Evolutionary conservation across 2,329 filamentous ascomycete genomes (phyloP), one percentile per base, ranked within the genome.

Genomic region (Hysterium pulicare): DNA sequence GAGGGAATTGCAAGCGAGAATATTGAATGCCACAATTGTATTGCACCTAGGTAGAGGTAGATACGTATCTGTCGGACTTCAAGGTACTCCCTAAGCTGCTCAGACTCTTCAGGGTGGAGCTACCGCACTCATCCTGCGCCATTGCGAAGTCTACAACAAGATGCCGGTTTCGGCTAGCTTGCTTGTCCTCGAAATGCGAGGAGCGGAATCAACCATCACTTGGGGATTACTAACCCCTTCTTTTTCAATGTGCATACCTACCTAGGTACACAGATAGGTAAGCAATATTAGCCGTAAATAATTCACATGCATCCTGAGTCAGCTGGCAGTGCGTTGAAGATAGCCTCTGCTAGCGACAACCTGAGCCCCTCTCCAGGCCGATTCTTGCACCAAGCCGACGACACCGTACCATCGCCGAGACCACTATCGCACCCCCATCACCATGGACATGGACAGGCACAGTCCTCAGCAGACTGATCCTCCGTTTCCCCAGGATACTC

Each of bases 361-460:
- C 19, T 34, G 33, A 34, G 19, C 33, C 33, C 33, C 33, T 34
- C 33, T 34, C 19, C 13, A 20, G 19, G 13, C 33, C 33, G 15
- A 17, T 20, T 34, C 33, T 34, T 34, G 33, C 15, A 10, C 19
- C 33, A 20, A 34, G 10, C 33, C 33, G 19, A 34, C 17, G n/a
- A 34, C 33, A 34, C 13, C 15, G 33, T 7, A 8, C 13, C 24
- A 28, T 13, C 28, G 16, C 28, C 28, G 28, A 31, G 13, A 16
- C 28, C 28, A 31, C n/a, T 16, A 17, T 16, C 32, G 32, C n/a
- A 34, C 13, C 13, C 19, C n/a, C n/a, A 34, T 44, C 45, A 42
- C 41, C 45, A 50, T 51, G 50, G 47, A 51, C 51, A 62, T 62
- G 57, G 62, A 66, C 35, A 58, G 46, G 34, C 50, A 57, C 45